phyloP scores from a whole-genome alignment of 179 eudicot genomes.

The Heliamphora pulchella region DNA sequence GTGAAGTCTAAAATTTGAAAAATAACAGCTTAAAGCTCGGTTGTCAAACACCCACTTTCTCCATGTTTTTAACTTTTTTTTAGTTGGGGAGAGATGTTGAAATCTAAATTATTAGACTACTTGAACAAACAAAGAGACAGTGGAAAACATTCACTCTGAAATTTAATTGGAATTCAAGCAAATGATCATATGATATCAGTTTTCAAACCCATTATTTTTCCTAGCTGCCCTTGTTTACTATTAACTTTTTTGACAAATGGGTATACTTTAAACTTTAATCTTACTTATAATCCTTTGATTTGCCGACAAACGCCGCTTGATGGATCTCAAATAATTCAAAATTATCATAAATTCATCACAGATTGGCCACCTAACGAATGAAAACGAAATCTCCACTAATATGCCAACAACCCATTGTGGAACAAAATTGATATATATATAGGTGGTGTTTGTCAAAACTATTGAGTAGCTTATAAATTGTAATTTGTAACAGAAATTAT shows the following conservation, averaged over 20 bases:
- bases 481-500: background rate
- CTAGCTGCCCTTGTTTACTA: background rate
- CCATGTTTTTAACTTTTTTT: background rate
- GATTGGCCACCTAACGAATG: slow-evolving; percentile 6
- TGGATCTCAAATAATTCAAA: background rate
- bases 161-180: background rate
- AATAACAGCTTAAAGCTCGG: too few species aligned
- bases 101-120: background rate
- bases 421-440: background rate
- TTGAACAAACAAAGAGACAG: too few species aligned
- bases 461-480: background rate
- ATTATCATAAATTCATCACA: background rate
- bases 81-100: background rate
- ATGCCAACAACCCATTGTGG: background rate
- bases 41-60: background rate
- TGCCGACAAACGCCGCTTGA: slow-evolving; percentile 8
- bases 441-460: too few species aligned
- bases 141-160: background rate
- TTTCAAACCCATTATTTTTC: background rate
- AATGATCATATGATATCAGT: background rate
- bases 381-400: background rate
- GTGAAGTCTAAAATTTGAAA: too few species aligned
- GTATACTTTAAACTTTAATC: background rate
- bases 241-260: slow-evolving; percentile 17
- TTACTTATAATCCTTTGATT: slow-evolving; percentile 11